These are phyloP conservation scores for Phytophthora nicotianae DNA, from an alignment of 352 stramenopile species.

Conservation along the genomic window DNA sequence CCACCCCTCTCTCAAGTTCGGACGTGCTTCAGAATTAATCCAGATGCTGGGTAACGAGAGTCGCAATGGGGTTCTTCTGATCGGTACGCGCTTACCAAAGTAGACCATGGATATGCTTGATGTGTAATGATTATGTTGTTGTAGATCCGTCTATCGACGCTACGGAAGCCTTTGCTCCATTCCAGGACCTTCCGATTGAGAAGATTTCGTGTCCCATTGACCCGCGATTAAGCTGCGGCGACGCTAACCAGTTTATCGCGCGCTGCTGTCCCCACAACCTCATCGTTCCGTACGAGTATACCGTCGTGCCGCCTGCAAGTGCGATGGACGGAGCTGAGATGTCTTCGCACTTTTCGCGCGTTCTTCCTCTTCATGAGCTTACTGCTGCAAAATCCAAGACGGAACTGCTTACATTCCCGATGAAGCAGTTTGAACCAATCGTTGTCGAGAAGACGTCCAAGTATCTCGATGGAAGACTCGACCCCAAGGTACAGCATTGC, in stretches of 20 bases:
- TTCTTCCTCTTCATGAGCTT: conserved; percentile 79
- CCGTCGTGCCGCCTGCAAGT: conserved; percentile 24
- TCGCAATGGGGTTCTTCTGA: conserved; percentile 75
- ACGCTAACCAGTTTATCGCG: conserved; percentile 87
- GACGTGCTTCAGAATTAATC: conserved; percentile 55
- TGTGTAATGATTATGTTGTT: background rate
- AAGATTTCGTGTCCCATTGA: conserved; percentile 84
- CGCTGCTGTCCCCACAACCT: conserved; percentile 75
- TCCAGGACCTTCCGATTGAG: conserved; percentile 68
- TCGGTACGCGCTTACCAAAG: conserved; percentile 40
- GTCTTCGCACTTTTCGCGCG: conserved; percentile 69
- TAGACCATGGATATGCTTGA: background rate
- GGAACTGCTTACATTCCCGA: conserved; percentile 71
- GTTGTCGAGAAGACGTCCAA: conserved; percentile 77
- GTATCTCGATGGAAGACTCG: conserved; percentile 83
- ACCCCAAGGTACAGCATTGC: conserved; percentile 52
- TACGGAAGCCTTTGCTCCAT: conserved; percentile 55
- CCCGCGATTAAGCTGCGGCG: conserved; percentile 76
- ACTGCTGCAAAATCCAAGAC: conserved; percentile 70
- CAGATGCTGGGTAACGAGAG: conserved; percentile 60
- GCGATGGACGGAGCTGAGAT: conserved; percentile 29
- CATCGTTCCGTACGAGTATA: conserved; percentile 73
- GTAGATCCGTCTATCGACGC: conserved; percentile 67
- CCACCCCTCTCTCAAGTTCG: conserved; percentile 72
- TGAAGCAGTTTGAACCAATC: conserved; percentile 75